Base-by-base conservation (phyloP, 108 stramenopile genomes). In the Parmales sp. region DNA sequence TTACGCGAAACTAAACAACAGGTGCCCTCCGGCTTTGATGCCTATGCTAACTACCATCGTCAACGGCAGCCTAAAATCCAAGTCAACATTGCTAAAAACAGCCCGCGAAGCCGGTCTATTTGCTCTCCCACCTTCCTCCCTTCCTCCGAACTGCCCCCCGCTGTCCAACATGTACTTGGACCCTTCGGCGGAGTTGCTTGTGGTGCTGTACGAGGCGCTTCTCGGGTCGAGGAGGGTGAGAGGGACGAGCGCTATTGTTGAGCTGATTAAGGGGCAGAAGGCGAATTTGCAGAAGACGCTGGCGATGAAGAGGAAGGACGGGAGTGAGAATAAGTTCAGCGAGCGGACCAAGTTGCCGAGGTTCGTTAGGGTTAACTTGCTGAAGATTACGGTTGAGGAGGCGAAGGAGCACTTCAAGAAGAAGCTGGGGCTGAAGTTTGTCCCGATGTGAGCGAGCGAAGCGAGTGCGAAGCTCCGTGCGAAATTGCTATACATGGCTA, bases 181-280 rank as follows among this genome's bases (percentile, higher is more conserved):
- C n/a, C n/a, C n/a, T n/a, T n/a, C n/a, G n/a, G n/a, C 63, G 31
- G 63, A 63, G 63, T 36, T 63, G 29, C 29, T 34, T 8, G 63
- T 63, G 3, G 63, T 36, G 5, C 31, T 63, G 29, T 63, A 63
- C 63, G 63, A 63, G 31, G 63, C 28, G 3, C 20, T 63, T 8
- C 28, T 63, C 26, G 63, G 63, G 5, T 31, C 26, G 5, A 63
- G 63, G 31, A 5, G 63, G 6, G 28, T 63, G 22, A 5, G 63
- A 11, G 63, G 63, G 6, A 63, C 63, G 5, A 18, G 13, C 9
- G 6, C 63, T 2, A 36, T 63, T 9, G 63, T 63, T 28, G 6
- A 34, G 13, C 28, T 63, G 7, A 34, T 63, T 3, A 28, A 63
- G 63, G 22, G 16, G 6, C 11, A 20, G n/a, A 63, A 63, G 28